Base-by-base conservation (phyloP, 2,329 filamentous ascomycete genomes). In the Ascochyta fabae region DNA sequence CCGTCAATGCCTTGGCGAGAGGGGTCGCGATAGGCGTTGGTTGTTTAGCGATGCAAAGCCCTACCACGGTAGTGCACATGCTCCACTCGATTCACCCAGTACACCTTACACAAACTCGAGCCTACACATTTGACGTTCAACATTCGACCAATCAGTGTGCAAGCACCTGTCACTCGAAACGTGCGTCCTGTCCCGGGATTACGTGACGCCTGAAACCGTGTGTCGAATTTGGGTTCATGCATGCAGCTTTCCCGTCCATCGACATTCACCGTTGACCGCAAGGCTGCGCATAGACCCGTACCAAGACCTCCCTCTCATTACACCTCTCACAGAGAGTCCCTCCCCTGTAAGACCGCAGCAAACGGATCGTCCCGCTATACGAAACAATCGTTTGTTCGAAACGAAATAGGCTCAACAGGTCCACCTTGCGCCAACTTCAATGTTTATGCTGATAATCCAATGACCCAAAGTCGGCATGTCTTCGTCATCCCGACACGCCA, bases 261-360 rank as follows among this genome's bases (percentile, higher is more conserved):
- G 13, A 36, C 38, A 12, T 35, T 33, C 16, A 13, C 23, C 15
- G 15, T 36, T 16, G 24, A 35, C 39, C 13, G 19, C 39, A 12
- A 45, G 41, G 16, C 41, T 26, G 34, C 53, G 60, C 58, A 63
- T 63, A 29, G 19, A 51, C 33, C 43, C 49, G 52, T 53, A 44
- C 60, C 48, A 58, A 60, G 56, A 42, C 46, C 31, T 60, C 43
- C 61, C 43, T 62, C 53, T 62, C 62, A 66, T 66, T 55, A 63
- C 48, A 61, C 51, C 41, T 56, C 42, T 41, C 19, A 58, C 51
- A 52, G 39, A 36, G 44, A 24, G 33, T 46, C 43, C 39, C 33
- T 48, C 31, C 23, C 22, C 47, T 47, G 42, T 57, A 52, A 54
- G 52, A 41, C 55, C 56, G 49, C 52, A 45, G 33, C 46, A 53